Evolutionary conservation across 2,329 filamentous ascomycete species (phyloP).

Genomic region (Neoscytalidium dimidiatum): DNA sequence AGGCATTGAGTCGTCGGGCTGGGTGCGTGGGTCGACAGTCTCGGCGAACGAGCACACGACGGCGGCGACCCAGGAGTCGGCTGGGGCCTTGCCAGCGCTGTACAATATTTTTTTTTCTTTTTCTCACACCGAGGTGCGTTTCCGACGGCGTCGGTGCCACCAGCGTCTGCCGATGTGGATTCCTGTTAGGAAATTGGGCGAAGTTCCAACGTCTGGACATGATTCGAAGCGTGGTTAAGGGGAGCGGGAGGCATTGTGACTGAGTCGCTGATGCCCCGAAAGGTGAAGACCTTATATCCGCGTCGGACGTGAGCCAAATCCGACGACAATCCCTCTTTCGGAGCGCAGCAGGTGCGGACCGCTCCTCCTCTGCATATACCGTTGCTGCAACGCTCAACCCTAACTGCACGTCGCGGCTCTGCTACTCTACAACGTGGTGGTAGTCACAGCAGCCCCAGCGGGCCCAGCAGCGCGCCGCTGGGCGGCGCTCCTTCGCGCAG

Average conservation of each 20-base stretch:
- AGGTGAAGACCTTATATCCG: conserved; percentile 6
- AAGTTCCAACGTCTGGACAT: conserved; percentile 8
- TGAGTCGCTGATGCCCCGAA: conserved; percentile 7
- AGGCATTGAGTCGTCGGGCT: background rate
- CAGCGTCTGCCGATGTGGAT: background rate
- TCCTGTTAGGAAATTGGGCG: background rate
- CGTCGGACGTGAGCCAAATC: conserved; percentile 6
- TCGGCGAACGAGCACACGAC: background rate
- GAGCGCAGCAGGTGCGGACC: background rate
- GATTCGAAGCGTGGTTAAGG: conserved; percentile 14
- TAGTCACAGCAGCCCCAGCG: background rate
- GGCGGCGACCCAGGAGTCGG: background rate
- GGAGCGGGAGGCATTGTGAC: conserved; percentile 8
- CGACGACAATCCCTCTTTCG: conserved; percentile 1
- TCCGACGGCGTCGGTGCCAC: background rate
- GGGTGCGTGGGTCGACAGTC: background rate
- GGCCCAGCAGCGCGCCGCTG: background rate
- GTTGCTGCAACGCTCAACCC: background rate
- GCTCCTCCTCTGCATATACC: background rate
- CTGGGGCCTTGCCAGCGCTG: background rate
- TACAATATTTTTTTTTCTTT: background rate
- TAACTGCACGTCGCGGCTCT: background rate
- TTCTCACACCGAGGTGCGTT: background rate
- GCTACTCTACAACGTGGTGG: background rate
- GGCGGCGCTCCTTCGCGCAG: background rate